These are phyloP conservation scores for Fusarium kyushuense DNA, from an alignment of 2,329 filamentous ascomycete genomes.

Conservation along the genomic window DNA sequence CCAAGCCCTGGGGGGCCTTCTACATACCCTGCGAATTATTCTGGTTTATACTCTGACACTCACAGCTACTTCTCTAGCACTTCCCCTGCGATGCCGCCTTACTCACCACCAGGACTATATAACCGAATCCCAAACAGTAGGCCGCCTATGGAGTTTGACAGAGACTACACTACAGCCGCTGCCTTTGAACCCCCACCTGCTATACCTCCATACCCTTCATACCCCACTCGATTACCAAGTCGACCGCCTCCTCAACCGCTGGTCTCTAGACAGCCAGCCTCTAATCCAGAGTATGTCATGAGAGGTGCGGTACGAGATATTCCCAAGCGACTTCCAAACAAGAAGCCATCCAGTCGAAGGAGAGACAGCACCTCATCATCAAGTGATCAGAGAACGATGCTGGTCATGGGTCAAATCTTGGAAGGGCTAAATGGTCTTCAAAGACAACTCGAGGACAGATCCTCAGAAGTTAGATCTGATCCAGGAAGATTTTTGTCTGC, in stretches of 20 bases:
- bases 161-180: not conserved
- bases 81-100: not conserved
- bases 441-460: not conserved
- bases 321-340: not conserved
- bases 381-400: not conserved
- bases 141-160: not conserved
- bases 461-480: constrained; percentile 9
- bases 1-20: accelerated
- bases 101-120: not conserved
- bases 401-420: not conserved
- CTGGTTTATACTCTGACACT: not conserved
- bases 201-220: not conserved
- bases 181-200: not conserved
- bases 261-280: not conserved
- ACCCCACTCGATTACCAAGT: not conserved
- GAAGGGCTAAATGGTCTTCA: not conserved
- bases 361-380: not conserved
- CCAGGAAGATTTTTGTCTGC: not conserved
- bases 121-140: not conserved
- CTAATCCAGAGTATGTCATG: not conserved
- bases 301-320: not conserved
- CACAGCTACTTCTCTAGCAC: not conserved
- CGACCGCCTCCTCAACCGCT: not conserved
- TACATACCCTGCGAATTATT: not conserved
- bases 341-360: not conserved